A percentile compares a stretch with the other conserved stretches of the same genome.
Evolutionary conservation across 805 yeast species (phyloP).

Genomic region (Aciculoconidium aculeatum): DNA sequence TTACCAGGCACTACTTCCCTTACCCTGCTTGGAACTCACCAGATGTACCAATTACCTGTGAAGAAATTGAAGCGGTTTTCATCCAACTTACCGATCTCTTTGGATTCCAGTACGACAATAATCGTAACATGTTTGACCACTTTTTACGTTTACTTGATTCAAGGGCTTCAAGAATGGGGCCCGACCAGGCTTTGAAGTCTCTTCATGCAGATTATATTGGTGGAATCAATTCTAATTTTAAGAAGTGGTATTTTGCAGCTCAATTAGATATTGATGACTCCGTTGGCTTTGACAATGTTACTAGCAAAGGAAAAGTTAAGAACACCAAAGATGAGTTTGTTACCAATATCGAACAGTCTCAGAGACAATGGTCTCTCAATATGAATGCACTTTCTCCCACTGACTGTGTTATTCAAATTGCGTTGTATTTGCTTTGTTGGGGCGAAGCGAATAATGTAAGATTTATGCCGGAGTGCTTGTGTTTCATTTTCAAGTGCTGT

Average conservation of each 20-base stretch:
- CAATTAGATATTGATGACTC: constrained; percentile 57
- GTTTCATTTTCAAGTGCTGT: constrained; percentile 80
- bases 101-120: constrained; percentile 65
- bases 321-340: constrained; percentile 9
- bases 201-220: constrained; percentile 74
- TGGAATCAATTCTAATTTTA: constrained; percentile 61
- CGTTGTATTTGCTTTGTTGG: constrained; percentile 74
- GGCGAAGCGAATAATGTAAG: constrained; percentile 85
- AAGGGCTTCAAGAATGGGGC: constrained; percentile 59
- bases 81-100: constrained; percentile 47
- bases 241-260: constrained; percentile 75
- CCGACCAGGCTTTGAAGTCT: constrained; percentile 48
- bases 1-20: constrained; percentile 42
- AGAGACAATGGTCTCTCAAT: constrained; percentile 44
- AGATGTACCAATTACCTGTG: constrained; percentile 43
- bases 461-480: constrained; percentile 84
- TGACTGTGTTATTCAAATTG: constrained; percentile 58
- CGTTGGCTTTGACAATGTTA: constrained; percentile 28
- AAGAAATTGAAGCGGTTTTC: constrained; percentile 53
- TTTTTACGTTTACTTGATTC: constrained; percentile 59
- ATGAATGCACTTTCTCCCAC: constrained; percentile 46
- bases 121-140: constrained; percentile 63
- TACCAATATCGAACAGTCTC: constrained; percentile 35
- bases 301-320: constrained; percentile 16
- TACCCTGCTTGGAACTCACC: constrained; percentile 49